Evolutionary conservation across 352 stramenopile species (phyloP).

Genomic region (Pythium diclinum): DNA sequence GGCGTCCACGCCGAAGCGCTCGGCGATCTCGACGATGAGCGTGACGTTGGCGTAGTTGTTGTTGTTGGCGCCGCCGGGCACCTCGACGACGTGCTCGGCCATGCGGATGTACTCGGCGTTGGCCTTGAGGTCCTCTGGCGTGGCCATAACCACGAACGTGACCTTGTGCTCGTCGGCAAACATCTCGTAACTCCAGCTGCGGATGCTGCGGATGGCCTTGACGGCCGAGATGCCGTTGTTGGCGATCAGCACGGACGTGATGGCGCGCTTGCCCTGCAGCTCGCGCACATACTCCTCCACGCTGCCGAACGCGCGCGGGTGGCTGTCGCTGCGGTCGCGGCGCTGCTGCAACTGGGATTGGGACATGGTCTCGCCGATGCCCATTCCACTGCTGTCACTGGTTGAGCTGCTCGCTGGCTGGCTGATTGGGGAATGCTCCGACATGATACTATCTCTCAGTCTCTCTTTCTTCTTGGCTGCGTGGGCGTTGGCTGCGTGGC

Average conservation of each 20-base stretch:
- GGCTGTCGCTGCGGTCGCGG: slow-evolving; percentile 53
- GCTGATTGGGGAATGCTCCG: slow-evolving; percentile 29
- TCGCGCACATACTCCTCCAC: slow-evolving; percentile 92
- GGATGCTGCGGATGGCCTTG: slow-evolving; percentile 99
- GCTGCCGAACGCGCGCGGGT: slow-evolving; percentile 77
- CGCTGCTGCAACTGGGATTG: slow-evolving; percentile 2
- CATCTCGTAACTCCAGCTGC: slow-evolving; percentile 98
- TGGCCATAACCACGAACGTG: slow-evolving; percentile 99
- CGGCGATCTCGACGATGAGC: slow-evolving; percentile 97
- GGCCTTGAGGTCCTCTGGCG: slow-evolving; percentile 97
- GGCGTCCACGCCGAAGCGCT: slow-evolving; percentile 95
- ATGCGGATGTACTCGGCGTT: slow-evolving; percentile 99
- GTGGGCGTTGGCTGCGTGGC: not conserved
- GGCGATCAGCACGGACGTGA: slow-evolving; percentile 98
- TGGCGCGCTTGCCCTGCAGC: slow-evolving; percentile 87
- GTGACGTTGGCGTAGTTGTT: slow-evolving; percentile 99
- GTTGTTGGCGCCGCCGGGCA: slow-evolving; percentile 99
- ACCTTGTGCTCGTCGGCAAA: slow-evolving; percentile 94
- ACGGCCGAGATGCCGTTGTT: slow-evolving; percentile 99
- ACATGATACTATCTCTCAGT: not conserved
- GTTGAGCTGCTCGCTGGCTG: not conserved
- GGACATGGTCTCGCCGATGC: slow-evolving; percentile 9
- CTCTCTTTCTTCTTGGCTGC: not conserved
- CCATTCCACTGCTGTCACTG: slow-evolving; percentile 2
- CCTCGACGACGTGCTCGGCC: slow-evolving; percentile 99